Evolutionary conservation across 768 basidiomycete species (phyloP).

Genomic region (Tulasnella sp.): DNA sequence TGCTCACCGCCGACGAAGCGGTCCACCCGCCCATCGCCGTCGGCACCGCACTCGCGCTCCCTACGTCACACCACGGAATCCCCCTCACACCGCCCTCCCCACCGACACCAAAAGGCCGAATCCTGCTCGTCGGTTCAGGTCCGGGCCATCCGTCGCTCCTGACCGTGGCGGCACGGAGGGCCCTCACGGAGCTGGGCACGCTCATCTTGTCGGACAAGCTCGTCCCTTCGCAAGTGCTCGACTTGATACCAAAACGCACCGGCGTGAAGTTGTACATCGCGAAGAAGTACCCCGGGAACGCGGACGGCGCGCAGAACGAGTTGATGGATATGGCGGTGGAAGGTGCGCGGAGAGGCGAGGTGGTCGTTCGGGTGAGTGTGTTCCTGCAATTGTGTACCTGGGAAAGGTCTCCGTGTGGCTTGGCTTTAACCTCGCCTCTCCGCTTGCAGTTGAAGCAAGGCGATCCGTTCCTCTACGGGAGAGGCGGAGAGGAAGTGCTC

Average conservation of each 20-base stretch:
- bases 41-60: neutral
- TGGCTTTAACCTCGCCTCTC: neutral
- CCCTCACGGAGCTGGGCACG: constrained; percentile 69
- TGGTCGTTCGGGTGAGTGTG: constrained; percentile 68
- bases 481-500: constrained; percentile 88
- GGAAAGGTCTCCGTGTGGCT: neutral
- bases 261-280: constrained; percentile 72
- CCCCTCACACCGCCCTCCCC: constrained; percentile 22
- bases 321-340: constrained; percentile 88
- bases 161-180: constrained; percentile 72
- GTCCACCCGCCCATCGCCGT: neutral
- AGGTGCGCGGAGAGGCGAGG: constrained; percentile 65
- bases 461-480: constrained; percentile 89
- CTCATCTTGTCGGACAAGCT: constrained; percentile 94
- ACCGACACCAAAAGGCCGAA: constrained; percentile 42
- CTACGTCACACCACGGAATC: neutral
- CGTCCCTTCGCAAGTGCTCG: constrained; percentile 79
- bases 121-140: constrained; percentile 86
- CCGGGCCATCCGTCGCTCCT: constrained; percentile 91
- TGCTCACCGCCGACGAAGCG: neutral
- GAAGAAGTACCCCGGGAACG: constrained; percentile 95
- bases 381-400: neutral
- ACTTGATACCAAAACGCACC: constrained; percentile 51
- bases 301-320: constrained; percentile 87
- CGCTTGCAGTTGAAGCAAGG: constrained; percentile 78